Evolutionary conservation across 768 basidiomycete genomes (phyloP).

Genomic region (Imleria badia): DNA sequence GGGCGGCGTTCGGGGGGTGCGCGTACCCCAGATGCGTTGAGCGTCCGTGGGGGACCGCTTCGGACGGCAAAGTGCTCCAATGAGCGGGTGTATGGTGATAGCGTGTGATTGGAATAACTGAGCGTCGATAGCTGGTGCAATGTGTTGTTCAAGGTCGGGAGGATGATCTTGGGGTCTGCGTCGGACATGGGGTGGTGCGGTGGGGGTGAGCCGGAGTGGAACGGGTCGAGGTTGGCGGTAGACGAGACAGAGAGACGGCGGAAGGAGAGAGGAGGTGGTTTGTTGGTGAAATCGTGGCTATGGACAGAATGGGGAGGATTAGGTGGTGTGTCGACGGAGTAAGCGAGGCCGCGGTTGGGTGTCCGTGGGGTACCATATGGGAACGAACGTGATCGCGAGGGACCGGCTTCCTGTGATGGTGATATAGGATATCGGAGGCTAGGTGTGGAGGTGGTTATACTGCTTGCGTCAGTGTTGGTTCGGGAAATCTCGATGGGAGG

Average conservation of each 20-base stretch:
- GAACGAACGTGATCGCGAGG: slow-evolving; percentile 13
- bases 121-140: slow-evolving; percentile 86
- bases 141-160: slow-evolving; percentile 69
- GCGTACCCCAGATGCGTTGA: slow-evolving; percentile 35
- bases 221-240: slow-evolving; percentile 28
- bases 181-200: slow-evolving; percentile 35
- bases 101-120: slow-evolving; percentile 86
- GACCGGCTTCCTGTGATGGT: slow-evolving; percentile 30
- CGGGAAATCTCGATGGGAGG: slow-evolving; percentile 34
- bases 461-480: slow-evolving; percentile 51
- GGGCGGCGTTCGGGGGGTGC: slow-evolving; percentile 47
- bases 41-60: slow-evolving; percentile 69
- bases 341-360: slow-evolving; percentile 42
- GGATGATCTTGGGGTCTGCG: slow-evolving; percentile 54
- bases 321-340: slow-evolving; percentile 47
- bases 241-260: slow-evolving; percentile 39
- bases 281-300: slow-evolving; percentile 18
- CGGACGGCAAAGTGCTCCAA: slow-evolving; percentile 91
- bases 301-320: slow-evolving; percentile 25
- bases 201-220: slow-evolving; percentile 37
- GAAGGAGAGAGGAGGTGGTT: slow-evolving; percentile 12
- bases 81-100: slow-evolving; percentile 90
- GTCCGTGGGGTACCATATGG: slow-evolving; percentile 8
- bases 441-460: slow-evolving; percentile 27
- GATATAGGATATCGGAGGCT: slow-evolving; percentile 2